Percentiles rank a stretch among this genome's conserved stretches.
phyloP scores from a whole-genome alignment of 1,284 basidiomycete species.

The Irpex sp. region DNA sequence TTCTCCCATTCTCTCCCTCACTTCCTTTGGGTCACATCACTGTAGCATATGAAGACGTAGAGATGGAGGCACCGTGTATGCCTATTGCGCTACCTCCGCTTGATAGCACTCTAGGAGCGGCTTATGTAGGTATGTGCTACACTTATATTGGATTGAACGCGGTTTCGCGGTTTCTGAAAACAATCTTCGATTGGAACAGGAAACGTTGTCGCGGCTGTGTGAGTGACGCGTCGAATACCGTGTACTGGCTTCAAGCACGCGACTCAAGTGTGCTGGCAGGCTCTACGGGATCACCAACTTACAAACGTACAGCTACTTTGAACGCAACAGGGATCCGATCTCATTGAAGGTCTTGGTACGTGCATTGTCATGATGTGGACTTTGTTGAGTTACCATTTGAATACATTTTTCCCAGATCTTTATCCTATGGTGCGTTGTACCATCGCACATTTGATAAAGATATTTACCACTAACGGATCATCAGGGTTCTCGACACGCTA shows the following conservation, averaged over 20 bases:
- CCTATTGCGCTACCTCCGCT: not conserved
- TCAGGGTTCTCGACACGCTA: constrained; percentile 16
- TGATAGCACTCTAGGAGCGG: constrained; percentile 6
- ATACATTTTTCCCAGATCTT: constrained; percentile 6
- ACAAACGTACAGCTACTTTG: constrained; percentile 17
- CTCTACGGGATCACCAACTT: constrained; percentile 17
- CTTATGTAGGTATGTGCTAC: constrained; percentile 6
- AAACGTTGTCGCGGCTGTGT: constrained; percentile 4
- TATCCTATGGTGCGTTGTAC: constrained; percentile 10
- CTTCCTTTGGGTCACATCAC: not conserved
- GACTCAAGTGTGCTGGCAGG: not conserved
- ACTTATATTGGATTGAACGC: not conserved
- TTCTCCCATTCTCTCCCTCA: not conserved
- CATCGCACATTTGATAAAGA: not conserved
- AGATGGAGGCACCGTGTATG: not conserved
- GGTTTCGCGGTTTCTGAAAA: not conserved
- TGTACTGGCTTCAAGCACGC: not conserved
- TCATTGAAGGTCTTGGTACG: constrained; percentile 8
- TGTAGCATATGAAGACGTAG: not conserved
- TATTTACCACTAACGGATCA: not conserved
- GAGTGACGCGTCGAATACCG: not conserved
- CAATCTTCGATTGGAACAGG: not conserved
- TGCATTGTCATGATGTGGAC: not conserved
- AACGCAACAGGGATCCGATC: constrained; percentile 9
- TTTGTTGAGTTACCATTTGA: not conserved